phyloP scores from a whole-genome alignment of 148 eudicot genomes.

The Rhododendron ferrugineum region DNA sequence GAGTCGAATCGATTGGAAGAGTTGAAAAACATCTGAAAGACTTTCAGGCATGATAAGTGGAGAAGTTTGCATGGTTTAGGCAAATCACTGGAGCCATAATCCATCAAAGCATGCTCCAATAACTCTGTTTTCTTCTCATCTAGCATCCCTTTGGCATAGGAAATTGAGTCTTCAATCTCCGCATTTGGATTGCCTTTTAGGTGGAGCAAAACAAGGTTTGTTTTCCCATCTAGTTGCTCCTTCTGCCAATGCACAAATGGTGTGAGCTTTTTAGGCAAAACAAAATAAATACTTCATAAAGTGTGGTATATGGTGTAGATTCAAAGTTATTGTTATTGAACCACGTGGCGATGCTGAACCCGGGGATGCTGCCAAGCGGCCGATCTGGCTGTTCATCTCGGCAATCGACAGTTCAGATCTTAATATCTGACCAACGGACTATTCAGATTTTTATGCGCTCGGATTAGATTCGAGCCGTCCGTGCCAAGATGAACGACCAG shows the following conservation, averaged over 20 bases:
- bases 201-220: slow-evolving; percentile 34
- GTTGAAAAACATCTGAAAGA: slow-evolving; percentile 43
- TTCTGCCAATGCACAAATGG: slow-evolving; percentile 24
- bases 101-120: slow-evolving; percentile 24
- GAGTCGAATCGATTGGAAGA: slow-evolving; percentile 27
- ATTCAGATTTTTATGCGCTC: no score
- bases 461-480: no score
- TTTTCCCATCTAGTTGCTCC: slow-evolving; percentile 33
- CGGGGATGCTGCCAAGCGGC: no score
- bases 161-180: background rate
- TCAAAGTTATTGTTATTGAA: background rate
- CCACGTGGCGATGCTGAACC: no score
- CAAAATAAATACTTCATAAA: background rate
- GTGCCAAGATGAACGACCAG: no score
- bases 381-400: no score
- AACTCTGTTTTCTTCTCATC: slow-evolving; percentile 22
- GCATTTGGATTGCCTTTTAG: slow-evolving; percentile 21
- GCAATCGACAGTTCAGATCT: no score
- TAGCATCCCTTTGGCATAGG: background rate
- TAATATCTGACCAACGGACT: no score
- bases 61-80: slow-evolving; percentile 20
- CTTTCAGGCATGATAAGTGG: slow-evolving; percentile 30
- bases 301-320: background rate
- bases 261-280: background rate
- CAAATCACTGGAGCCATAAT: slow-evolving; percentile 10